Conservation (phyloP, 2,329 filamentous ascomycete genomes). For the Aspergillus vadensis region DNA sequence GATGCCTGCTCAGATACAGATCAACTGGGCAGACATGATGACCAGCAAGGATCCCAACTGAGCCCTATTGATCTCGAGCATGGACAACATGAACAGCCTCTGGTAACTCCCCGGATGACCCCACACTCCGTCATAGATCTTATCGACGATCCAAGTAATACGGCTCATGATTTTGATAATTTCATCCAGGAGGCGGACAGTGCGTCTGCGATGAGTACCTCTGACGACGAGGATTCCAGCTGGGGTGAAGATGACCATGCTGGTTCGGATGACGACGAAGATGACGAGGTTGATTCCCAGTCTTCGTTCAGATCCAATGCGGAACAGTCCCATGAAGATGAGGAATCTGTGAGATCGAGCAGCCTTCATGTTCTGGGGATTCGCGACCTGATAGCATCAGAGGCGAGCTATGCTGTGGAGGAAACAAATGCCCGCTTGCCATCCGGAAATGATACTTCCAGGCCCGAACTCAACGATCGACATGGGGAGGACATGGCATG, state of each 20-base stretch:
- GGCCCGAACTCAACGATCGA: neutral
- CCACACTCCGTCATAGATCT: constrained; percentile 16
- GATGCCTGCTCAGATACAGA: neutral
- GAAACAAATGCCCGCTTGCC: neutral
- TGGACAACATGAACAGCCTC: constrained; percentile 20
- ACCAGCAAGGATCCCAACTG: constrained; percentile 9
- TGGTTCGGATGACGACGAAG: constrained; percentile 16
- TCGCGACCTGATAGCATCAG: neutral
- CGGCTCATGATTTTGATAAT: constrained; percentile 8
- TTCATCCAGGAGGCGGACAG: constrained; percentile 11
- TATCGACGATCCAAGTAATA: neutral
- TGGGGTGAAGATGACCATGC: constrained; percentile 10
- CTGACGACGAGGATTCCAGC: constrained; percentile 10
- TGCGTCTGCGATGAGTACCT: neutral
- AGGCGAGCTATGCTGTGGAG: neutral
- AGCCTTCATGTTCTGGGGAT: neutral
- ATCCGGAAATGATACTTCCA: neutral
- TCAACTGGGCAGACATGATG: neutral
- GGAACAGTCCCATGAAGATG: constrained; percentile 10
- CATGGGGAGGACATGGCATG: neutral
- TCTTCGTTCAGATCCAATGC: constrained; percentile 9
- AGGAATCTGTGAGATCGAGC: constrained; percentile 8
- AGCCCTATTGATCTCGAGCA: constrained; percentile 20
- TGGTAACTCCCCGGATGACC: constrained; percentile 28
- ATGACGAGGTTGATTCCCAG: constrained; percentile 11